Percentiles rank a stretch among this genome's conserved stretches.
phyloP scores from a whole-genome alignment of 2,329 filamentous ascomycete genomes.

The Pestalotiopsis sp. region DNA sequence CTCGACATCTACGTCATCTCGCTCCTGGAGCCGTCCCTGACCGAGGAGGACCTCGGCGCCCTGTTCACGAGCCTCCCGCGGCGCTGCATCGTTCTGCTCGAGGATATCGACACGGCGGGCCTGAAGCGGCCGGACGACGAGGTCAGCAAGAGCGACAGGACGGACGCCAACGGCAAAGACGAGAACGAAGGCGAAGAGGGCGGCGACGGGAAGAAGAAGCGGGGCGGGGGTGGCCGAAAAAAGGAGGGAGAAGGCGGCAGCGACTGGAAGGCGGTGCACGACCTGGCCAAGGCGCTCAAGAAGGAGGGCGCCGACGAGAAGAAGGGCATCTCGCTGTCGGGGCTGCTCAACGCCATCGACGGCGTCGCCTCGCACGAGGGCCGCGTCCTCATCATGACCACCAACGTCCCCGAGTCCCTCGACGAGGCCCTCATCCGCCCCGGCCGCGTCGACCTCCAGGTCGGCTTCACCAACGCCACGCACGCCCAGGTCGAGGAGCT shows the following conservation, averaged over 20 bases:
- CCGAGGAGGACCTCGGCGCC: slow-evolving; percentile 60
- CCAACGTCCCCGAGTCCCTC: slow-evolving; percentile 73
- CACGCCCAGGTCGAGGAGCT: slow-evolving; percentile 57
- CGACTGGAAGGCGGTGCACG: slow-evolving; percentile 39
- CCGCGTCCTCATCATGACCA: slow-evolving; percentile 80
- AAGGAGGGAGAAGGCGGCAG: neutral
- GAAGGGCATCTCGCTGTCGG: slow-evolving; percentile 71
- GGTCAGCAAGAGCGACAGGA: slow-evolving; percentile 25
- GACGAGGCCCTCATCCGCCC: slow-evolving; percentile 76
- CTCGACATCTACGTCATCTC: slow-evolving; percentile 69
- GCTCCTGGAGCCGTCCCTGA: slow-evolving; percentile 60
- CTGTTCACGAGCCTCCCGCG: slow-evolving; percentile 64
- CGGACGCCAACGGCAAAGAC: neutral
- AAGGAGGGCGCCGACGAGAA: slow-evolving; percentile 40
- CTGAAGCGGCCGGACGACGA: slow-evolving; percentile 46
- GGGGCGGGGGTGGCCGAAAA: slow-evolving; percentile 1
- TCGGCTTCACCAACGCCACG: slow-evolving; percentile 64
- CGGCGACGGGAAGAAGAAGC: slow-evolving; percentile 16
- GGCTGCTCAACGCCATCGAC: slow-evolving; percentile 82
- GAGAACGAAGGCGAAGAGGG: slow-evolving; percentile 18
- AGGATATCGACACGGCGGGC: slow-evolving; percentile 71
- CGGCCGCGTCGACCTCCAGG: slow-evolving; percentile 71
- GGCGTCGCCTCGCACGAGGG: slow-evolving; percentile 81
- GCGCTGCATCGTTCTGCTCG: slow-evolving; percentile 67
- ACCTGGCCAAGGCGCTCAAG: slow-evolving; percentile 46